Conservation (phyloP, 1,139 yeast genomes). For the Candida frijolesensis region DNA sequence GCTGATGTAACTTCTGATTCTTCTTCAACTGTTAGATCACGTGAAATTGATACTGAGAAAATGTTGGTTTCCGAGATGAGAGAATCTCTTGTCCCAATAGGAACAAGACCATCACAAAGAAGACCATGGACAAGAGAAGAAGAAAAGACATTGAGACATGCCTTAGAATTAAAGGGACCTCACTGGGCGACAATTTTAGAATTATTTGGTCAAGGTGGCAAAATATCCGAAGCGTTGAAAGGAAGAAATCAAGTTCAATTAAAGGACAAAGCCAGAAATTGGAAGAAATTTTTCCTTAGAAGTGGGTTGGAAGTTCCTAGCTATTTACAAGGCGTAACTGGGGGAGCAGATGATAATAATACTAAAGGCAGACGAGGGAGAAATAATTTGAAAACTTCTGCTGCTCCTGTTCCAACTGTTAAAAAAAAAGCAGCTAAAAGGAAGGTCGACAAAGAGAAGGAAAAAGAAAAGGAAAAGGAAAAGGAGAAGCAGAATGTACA, state of each 20-base stretch:
- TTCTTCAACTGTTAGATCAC: neutral
- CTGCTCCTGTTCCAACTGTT: constrained; percentile 39
- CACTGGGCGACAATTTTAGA: constrained; percentile 91
- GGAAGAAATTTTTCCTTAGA: constrained; percentile 85
- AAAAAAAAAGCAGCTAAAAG: constrained; percentile 12
- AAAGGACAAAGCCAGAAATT: constrained; percentile 93
- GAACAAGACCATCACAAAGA: constrained; percentile 38
- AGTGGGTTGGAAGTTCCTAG: constrained; percentile 73
- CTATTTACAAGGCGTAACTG: constrained; percentile 81
- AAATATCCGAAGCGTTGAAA: constrained; percentile 77
- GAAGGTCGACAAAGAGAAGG: neutral
- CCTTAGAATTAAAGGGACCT: constrained; percentile 83
- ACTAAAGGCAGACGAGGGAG: constrained; percentile 24
- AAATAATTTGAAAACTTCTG: constrained; percentile 41
- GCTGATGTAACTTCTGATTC: constrained; percentile 3
- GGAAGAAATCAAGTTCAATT: constrained; percentile 88
- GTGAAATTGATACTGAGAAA: constrained; percentile 26
- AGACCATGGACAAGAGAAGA: constrained; percentile 89
- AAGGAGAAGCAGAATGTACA: too few relatives aligned
- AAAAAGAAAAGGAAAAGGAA: neutral
- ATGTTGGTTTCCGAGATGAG: constrained; percentile 51
- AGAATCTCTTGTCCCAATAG: constrained; percentile 48
- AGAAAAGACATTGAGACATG: constrained; percentile 81
- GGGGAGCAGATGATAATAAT: constrained; percentile 61
- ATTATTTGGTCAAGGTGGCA: constrained; percentile 90